Base-by-base conservation (phyloP, 140 eudicot species). In the Oenanthe javanica region DNA sequence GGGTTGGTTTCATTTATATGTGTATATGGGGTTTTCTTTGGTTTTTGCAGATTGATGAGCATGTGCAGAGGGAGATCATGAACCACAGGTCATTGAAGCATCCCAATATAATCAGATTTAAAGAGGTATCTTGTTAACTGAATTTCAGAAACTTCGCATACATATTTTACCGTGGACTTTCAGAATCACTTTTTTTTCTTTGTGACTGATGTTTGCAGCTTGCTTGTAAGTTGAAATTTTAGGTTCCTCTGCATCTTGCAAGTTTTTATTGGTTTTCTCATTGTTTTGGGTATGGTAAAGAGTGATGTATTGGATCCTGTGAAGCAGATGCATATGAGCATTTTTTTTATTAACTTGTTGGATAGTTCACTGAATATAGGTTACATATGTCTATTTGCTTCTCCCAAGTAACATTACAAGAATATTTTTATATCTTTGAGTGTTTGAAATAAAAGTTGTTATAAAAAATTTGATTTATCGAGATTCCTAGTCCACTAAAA, bases 21-120 rank as follows among this genome's bases (percentile, higher is more conserved):
- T 66, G 64, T 55, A 27, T 25, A 9, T 2, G 31, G 40, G 13
- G 9, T n/a, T 78, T 45, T 80, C 40, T 18, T 61, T 74, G 61
- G 46, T 43, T 69, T 77, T 47, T 50, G 48, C 87, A 93, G 98
- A 93, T 93, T 86, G 98, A 93, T 91, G 98, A 91, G 76, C 93
- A 91, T 89, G 98, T 91, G 11, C 96, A 93, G 83, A 88, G 98
- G 87, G 98, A 93, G 85, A 93, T 93, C 64, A 87, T 93, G 89
- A 93, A 93, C 83, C 98, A 93, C 75, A 88, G 93, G 67, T 90
- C 94, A 77, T 84, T 93, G 82, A 87, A 85, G 75, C 98, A 93
- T 81, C 98, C 97, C n/a, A 93, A 93, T 72, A 93, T 93, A 8
- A 86, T 93, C 51, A 87, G 90, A 67, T 93, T 93, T 84, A 93